Conservation (phyloP, 2,329 filamentous ascomycete genomes). For the Pestalotiopsis sp. region DNA sequence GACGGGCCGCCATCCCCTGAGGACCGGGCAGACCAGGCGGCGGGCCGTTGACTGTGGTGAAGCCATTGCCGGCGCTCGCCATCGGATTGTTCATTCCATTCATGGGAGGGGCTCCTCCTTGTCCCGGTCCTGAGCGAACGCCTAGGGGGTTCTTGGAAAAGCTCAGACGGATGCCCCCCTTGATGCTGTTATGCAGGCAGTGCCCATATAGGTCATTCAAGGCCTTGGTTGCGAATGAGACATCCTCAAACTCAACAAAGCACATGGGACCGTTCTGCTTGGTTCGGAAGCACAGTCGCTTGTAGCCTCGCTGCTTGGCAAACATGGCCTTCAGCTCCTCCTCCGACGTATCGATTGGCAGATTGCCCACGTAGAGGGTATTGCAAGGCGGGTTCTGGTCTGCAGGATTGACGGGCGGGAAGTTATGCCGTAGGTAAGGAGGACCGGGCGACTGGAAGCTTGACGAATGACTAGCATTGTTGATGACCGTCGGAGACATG, state of each 20-base stretch:
- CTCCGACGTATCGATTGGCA: conserved; percentile 89
- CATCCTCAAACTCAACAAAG: conserved; percentile 96
- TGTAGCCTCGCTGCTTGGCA: conserved; percentile 91
- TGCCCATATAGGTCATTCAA: conserved; percentile 88
- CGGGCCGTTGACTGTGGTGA: conserved; percentile 72
- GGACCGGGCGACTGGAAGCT: conserved; percentile 59
- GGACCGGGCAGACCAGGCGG: conserved; percentile 81
- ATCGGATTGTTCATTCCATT: conserved; percentile 63
- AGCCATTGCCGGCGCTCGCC: conserved; percentile 56
- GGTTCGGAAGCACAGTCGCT: conserved; percentile 89
- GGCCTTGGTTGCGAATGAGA: conserved; percentile 88
- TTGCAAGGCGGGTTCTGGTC: conserved; percentile 98
- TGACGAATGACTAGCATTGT: conserved; percentile 43
- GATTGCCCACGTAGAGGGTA: conserved; percentile 95
- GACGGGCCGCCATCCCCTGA: conserved; percentile 59
- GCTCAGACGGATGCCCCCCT: conserved; percentile 91
- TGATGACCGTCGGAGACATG: conserved; percentile 61
- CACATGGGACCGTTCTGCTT: conserved; percentile 98
- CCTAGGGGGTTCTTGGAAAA: conserved; percentile 98
- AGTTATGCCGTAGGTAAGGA: conserved; percentile 66
- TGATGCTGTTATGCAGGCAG: conserved; percentile 85
- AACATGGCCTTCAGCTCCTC: conserved; percentile 95
- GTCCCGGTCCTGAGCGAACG: conserved; percentile 70
- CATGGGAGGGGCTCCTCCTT: conserved; percentile 42
- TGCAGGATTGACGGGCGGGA: conserved; percentile 88